Evolutionary conservation across 805 yeast species (phyloP), one percentile per base, ranked within the genome.

Genomic region (Wickerhamia fluorescens): DNA sequence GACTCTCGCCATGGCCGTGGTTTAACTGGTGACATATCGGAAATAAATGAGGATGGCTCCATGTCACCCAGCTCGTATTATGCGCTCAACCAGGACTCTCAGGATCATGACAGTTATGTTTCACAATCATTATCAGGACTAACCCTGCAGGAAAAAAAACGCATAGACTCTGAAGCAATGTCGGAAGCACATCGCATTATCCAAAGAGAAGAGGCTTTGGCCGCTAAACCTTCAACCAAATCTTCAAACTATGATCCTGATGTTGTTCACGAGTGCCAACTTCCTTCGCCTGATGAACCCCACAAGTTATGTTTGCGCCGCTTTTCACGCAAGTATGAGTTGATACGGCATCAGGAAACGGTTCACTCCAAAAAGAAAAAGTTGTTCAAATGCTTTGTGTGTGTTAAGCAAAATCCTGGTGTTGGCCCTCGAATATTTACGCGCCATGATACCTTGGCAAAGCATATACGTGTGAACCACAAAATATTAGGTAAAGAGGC

Each of bases 341-440:
- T 89, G 47, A 81, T 88, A 15, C 74, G 98, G 45, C 98, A 89
- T 56, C 96, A 89, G 55, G 95, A 89, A 47, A 92, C 97, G 0
- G 88, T 89, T 31, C 98, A 89, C 54, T 92, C 96, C 1, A 69
- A 82, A 27, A 81, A 79, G 51, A 81, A 89, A 57, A 82, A 82
- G 45, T 75, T 81, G 27, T 92, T 78, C 64, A 77, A 82, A 50
- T 89, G 98, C 56, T 77, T 76, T 42, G 77, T 81, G 25, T 89
- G 98, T 59, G 92, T 82, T 33, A 79, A 73, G 42, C 77, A 71
- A 41, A 67, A 76, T 35, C 72, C 75, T 16, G 53, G 60, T 26
- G 59, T 50, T 18, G 74, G 61, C 2, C 74, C 76, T 27, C 78
- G 89, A 62, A 86, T 95, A 1, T 89, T 92, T 49, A 82, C 95